Conservation (phyloP, 768 basidiomycete genomes). For the Tricholoma sp. region DNA sequence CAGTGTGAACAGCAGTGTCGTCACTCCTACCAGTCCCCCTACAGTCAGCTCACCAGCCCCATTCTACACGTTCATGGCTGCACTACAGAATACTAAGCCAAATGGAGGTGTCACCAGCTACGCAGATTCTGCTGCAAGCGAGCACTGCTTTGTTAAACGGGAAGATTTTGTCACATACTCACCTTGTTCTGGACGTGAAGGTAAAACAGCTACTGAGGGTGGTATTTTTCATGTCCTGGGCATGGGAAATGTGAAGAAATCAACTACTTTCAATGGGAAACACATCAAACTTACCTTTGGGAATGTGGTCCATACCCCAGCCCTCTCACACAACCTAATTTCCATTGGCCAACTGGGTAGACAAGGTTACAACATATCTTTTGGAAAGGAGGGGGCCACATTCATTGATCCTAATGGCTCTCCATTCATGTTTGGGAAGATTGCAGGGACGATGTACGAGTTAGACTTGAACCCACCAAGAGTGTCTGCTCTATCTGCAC, state of each 20-base stretch:
- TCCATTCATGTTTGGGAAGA: not conserved
- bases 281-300: not conserved
- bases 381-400: conserved; percentile 1
- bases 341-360: conserved; percentile 10
- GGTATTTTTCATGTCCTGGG: not conserved
- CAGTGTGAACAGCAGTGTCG: not conserved
- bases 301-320: conserved; percentile 3
- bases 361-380: conserved; percentile 1
- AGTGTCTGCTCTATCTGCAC: not conserved
- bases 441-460: not conserved
- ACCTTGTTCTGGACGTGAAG: not conserved
- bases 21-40: not conserved
- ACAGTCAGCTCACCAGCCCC: not conserved
- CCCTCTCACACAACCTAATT: conserved; percentile 15
- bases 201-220: not conserved
- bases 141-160: conserved; percentile 3
- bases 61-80: not conserved
- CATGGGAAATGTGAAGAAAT: not conserved
- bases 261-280: not conserved
- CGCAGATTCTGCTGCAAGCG: conserved; percentile 1
- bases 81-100: not conserved
- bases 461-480: not conserved
- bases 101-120: not conserved
- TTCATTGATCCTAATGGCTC: not conserved
- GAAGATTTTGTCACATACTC: not conserved